Base-by-base conservation (phyloP, 208 protist species). In the Leishmania aethiopica region DNA sequence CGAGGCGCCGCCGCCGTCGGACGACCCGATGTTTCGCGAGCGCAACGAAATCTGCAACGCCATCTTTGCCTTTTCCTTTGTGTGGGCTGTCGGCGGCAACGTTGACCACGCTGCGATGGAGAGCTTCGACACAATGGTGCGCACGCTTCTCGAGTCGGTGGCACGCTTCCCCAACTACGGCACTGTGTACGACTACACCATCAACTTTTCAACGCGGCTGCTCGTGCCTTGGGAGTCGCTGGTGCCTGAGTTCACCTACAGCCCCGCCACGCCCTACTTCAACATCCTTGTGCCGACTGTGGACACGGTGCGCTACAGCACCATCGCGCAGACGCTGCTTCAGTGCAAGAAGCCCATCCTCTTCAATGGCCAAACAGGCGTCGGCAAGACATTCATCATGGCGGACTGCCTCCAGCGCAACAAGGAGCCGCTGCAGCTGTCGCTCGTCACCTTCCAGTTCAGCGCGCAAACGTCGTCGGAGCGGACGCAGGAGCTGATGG, bases 81-180 rank as follows among this genome's bases (percentile, higher is more conserved):
- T 99, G 45, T 99, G 99, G 99, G 96, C 97, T 25, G 82, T 99
- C 67, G 99, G 98, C 75, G 96, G 94, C 70, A 99, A 99, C 88
- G 89, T 99, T 19, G 92, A 96, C 75, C 91, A 93, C 75, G 75
- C 78, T 6, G 85, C 88, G 0, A 95, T 97, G 90, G 95, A 98
- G 76, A 92, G 89, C 75, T 99, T 99, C 90, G 98, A 99, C 88
- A 91, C 88, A 32, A 84, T 97, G 72, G 88, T 84, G 19, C 93
- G 93, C 80, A 90, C 91, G 28, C 60, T 95, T 59, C 91, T 99
- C 69, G 97, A 99, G 81, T 86, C 84, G 8, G 77, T 98, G 13
- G 91, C 92, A 69, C 94, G 86, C 67, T 92, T 99, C 81, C 97
- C 97, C 71, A 92, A 90, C 73, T 85, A 92, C 67, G 96, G 96